Evolutionary conservation across 2,329 filamentous ascomycete genomes (phyloP), one percentile per base, ranked within the genome.

Genomic region (Fusarium verrucosum): DNA sequence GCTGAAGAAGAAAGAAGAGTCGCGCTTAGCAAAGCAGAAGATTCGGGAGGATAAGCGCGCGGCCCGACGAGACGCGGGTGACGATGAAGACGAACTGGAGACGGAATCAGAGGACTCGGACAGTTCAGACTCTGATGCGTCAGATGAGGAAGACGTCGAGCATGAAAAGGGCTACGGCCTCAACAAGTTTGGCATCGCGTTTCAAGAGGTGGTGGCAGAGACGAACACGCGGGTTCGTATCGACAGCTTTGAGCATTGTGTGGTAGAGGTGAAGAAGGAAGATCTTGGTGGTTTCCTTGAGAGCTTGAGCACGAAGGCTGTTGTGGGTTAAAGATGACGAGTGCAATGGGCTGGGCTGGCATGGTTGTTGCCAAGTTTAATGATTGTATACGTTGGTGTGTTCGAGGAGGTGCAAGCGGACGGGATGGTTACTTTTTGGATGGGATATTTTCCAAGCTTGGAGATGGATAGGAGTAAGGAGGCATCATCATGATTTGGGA

Each of bases 181-280:
- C 49, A 99, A 98, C 78, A 87, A 91, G 45, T 99, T 99, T 73
- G 95, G 95, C 9, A 93, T 90, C 71, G 94, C 95, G 4, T 99
- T 99, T 76, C 93, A 97, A 75, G 93, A 97, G 73, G 95, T 98
- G 1, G 91, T 97, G 3, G 87, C 90, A 47, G 92, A 97, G 81
- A 98, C 94, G 16, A 95, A 89, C 58, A 92, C 94, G 1, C 81
- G 94, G 16, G 93, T 98, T 19, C 83, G 93, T 59, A 96, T 97
- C 74, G 95, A 99, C 78, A 96, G 92, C 76, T 99, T 99, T 73
- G 95, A 99, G 78, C 92, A 97, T 76, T 96, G 92, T 72, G 95
- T 98, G 9, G 94, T 98, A 42, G 95, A 99, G 76, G 94, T 99
- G n/a, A 89, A 89, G 78, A 97, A 97, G 81, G 95, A 98, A 74